Evolutionary conservation across 73 alveolate species (phyloP).

Genomic region (Paramecium bursaria): DNA sequence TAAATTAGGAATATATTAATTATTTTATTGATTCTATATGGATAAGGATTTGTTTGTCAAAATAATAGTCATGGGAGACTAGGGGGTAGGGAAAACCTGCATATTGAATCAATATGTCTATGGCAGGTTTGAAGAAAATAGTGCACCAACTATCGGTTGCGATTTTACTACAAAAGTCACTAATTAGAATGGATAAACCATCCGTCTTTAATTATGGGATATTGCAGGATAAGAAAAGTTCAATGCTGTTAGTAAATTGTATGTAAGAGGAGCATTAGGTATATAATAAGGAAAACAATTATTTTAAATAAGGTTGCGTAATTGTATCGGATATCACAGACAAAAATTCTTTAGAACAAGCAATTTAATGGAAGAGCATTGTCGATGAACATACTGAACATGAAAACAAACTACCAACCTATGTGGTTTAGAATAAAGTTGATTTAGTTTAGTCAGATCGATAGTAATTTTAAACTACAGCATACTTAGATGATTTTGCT

Average conservation of each 20-base stretch:
- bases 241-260: constrained; percentile 65
- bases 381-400: constrained; percentile 63
- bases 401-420: constrained; percentile 53
- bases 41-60: constrained; percentile 66
- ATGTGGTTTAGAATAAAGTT: constrained; percentile 64
- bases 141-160: constrained; percentile 70
- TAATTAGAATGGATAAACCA: constrained; percentile 62
- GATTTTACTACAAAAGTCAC: constrained; percentile 67
- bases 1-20: too few relatives aligned
- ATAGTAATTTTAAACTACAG: neutral
- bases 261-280: constrained; percentile 73
- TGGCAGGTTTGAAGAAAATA: constrained; percentile 62
- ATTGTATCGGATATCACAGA: constrained; percentile 67
- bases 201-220: constrained; percentile 69
- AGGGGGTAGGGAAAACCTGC: constrained; percentile 71
- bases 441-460: constrained; percentile 39
- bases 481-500: neutral
- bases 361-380: constrained; percentile 68
- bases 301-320: constrained; percentile 3
- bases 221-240: constrained; percentile 69
- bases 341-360: constrained; percentile 48
- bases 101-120: constrained; percentile 52
- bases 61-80: constrained; percentile 67
- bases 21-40: too few relatives aligned
- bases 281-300: neutral